Evolutionary conservation across 345 rosid genomes (phyloP), one percentile per base, ranked within the genome.

Genomic region (Syzygium oleosum): DNA sequence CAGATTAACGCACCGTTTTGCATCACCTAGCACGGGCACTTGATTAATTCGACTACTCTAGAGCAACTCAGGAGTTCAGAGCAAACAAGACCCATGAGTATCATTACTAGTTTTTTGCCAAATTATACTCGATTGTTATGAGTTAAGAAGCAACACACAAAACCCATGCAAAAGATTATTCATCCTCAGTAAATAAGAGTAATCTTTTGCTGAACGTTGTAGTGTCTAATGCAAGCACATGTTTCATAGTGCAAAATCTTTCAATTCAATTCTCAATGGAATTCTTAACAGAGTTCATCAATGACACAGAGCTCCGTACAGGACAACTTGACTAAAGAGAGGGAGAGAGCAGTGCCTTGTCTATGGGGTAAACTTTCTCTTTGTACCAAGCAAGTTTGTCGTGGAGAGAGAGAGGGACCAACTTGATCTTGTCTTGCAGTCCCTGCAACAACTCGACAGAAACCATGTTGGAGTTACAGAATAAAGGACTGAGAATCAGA

Each of bases 341-440:
- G 17, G 29, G 19, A 41, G 43, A 51, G 9, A 41, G 17, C 11
- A 23, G 87, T 19, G 96, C 99, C 99, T 95, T 96, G 88, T 95
- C 95, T 59, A 38, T 87, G 84, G 95, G 92, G 92, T 95, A 7
- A 7, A 96, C 96, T 89, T 95, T 96, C 89, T 97, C 96, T 90
- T 91, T 89, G 88, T 96, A 97, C 99, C 99, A 97, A 91, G 91
- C 89, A 88, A 99, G 98, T 91, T 96, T 94, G 61, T 95, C 93
- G 83, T 87, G 90, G 88, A 97, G 98, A 88, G 93, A 92, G 6
- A 97, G 78, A 83, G 98, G 97, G 88, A 96, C 97, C 85, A 96
- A 88, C 88, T 96, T 90, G 52, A 96, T 96, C 94, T 92, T 89
- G 54, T 97, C 95, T 91, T 96, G 99, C 78, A 95, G 87, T 29